phyloP scores from a whole-genome alignment of 192 early-diverging fungal genomes.

The Spinellus fusiger region DNA sequence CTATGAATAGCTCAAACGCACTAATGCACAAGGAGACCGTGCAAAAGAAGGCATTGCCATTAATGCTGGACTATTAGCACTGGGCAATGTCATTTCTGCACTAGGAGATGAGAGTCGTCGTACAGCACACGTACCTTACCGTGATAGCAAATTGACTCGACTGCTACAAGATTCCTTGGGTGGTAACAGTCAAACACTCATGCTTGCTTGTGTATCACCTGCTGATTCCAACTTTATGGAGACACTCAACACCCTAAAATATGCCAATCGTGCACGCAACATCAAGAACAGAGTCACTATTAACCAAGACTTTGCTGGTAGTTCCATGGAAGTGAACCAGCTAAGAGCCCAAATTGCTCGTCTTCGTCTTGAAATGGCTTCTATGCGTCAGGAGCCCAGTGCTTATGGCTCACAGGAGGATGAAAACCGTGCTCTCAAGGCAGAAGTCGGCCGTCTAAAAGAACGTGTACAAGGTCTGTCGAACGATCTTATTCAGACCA shows the following conservation, averaged over 20 bases:
- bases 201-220: conserved; percentile 91
- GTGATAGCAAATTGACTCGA: conserved; percentile 96
- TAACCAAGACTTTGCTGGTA: conserved; percentile 48
- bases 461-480: conserved; percentile 42
- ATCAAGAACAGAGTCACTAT: conserved; percentile 82
- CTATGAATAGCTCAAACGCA: conserved; percentile 66
- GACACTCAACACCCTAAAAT: conserved; percentile 93
- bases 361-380: conserved; percentile 46
- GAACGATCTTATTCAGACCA: conserved; percentile 36
- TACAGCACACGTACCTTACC: conserved; percentile 83
- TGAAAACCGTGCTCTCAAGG: conserved; percentile 38
- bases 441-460: conserved; percentile 42
- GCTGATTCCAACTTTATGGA: conserved; percentile 83
- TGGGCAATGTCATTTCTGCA: conserved; percentile 96
- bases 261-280: conserved; percentile 93
- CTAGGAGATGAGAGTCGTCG: conserved; percentile 72
- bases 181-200: conserved; percentile 89
- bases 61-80: conserved; percentile 91
- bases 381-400: conserved; percentile 32
- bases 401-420: conserved; percentile 28
- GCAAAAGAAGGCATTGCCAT: conserved; percentile 96
- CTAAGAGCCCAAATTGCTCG: conserved; percentile 46
- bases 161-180: conserved; percentile 96
- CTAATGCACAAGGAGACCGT: conserved; percentile 84
- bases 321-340: conserved; percentile 47